Conservation (phyloP, 192 early-diverging fungal genomes). For the Thamnidium elegans region DNA sequence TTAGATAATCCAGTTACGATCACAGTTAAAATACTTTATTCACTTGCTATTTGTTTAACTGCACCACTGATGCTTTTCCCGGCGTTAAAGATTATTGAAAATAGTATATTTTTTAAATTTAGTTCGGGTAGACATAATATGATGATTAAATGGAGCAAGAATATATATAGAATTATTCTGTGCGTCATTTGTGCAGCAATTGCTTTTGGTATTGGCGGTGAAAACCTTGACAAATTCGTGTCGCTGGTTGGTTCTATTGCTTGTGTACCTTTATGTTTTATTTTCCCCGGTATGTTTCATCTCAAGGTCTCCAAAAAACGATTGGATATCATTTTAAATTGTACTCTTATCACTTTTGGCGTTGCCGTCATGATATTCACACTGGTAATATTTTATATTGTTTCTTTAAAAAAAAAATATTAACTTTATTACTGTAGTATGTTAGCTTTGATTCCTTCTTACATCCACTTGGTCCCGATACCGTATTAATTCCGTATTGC, state of each 20-base stretch:
- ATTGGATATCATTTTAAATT: conserved; percentile 28
- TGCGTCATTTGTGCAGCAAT: conserved; percentile 59
- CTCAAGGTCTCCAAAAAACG: conserved; percentile 50
- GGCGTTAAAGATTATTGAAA: conserved; percentile 78
- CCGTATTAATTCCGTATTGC: conserved; percentile 5
- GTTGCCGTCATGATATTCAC: conserved; percentile 69
- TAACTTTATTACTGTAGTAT: conserved; percentile 19
- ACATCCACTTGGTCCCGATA: conserved; percentile 4
- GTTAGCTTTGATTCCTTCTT: conserved; percentile 57
- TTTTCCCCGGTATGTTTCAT: conserved; percentile 86
- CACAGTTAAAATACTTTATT: conserved; percentile 76
- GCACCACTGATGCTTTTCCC: conserved; percentile 85
- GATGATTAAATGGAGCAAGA: conserved; percentile 69
- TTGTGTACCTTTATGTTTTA: conserved; percentile 68
- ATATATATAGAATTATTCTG: conserved; percentile 61
- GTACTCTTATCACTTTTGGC: conserved; percentile 53
- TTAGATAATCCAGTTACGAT: conserved; percentile 52
- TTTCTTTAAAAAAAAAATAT: too few relatives aligned
- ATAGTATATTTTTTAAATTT: conserved; percentile 62
- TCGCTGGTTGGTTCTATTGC: conserved; percentile 80
- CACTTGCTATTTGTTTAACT: conserved; percentile 81
- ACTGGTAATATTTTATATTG: conserved; percentile 28
- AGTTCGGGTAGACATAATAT: conserved; percentile 37
- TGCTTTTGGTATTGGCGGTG: conserved; percentile 61
- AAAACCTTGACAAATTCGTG: conserved; percentile 82